Evolutionary conservation across 805 yeast genomes (phyloP).

Genomic region (Wickerhamiella domercqiae): DNA sequence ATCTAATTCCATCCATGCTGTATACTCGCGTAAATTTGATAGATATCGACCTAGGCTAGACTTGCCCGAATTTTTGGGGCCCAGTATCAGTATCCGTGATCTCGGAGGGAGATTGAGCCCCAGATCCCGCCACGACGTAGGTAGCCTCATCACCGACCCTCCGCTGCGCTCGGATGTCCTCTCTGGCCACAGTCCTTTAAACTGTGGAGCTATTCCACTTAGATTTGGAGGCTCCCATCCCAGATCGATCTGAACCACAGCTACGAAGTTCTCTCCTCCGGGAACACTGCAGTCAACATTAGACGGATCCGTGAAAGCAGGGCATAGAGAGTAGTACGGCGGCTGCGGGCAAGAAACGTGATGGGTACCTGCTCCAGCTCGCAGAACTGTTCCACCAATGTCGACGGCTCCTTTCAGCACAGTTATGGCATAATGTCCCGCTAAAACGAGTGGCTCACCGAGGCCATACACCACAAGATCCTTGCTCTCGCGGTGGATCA

Average conservation of each 20-base stretch:
- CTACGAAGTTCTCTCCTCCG: background rate
- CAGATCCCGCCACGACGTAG: slow-evolving; percentile 15
- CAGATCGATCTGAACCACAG: slow-evolving; percentile 7
- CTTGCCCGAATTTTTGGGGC: slow-evolving; percentile 69
- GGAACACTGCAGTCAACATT: slow-evolving; percentile 1
- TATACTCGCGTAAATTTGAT: slow-evolving; percentile 11
- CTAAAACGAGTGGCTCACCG: slow-evolving; percentile 12
- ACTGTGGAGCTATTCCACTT: slow-evolving; percentile 18
- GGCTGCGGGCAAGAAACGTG: slow-evolving; percentile 13
- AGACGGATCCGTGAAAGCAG: slow-evolving; percentile 3
- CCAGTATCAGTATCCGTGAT: slow-evolving; percentile 31
- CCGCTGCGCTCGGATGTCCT: slow-evolving; percentile 1
- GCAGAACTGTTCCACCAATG: slow-evolving; percentile 17
- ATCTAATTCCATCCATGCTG: slow-evolving; percentile 47
- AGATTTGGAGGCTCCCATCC: slow-evolving; percentile 3
- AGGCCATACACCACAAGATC: background rate
- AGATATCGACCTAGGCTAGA: slow-evolving; percentile 49
- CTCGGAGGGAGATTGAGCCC: slow-evolving; percentile 1
- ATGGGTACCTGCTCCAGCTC: slow-evolving; percentile 3
- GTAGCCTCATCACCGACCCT: slow-evolving; percentile 2
- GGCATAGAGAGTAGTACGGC: slow-evolving; percentile 14
- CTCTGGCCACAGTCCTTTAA: slow-evolving; percentile 15
- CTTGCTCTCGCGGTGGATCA: background rate
- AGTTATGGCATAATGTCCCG: slow-evolving; percentile 20
- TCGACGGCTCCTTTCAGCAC: slow-evolving; percentile 21